These are phyloP conservation scores for Cutaneotrichosporon mucoides DNA, from an alignment of 1,284 basidiomycete species.

Conservation along the genomic window DNA sequence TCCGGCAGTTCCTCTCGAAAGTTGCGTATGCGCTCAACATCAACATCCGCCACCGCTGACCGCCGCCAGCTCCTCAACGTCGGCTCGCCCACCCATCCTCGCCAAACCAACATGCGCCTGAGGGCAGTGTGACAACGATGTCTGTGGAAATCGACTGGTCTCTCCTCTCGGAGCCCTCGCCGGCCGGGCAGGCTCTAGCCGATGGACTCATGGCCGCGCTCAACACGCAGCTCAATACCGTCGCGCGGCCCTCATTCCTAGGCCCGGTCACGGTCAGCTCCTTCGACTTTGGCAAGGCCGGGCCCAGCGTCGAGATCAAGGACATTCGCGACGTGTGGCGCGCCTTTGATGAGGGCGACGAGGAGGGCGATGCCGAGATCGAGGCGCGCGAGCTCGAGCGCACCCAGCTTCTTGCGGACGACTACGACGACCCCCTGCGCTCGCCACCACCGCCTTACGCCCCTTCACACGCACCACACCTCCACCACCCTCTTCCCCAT, in stretches of 20 bases:
- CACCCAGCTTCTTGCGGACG: background rate
- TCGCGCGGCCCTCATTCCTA: constrained; percentile 81
- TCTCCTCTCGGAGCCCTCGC: constrained; percentile 40
- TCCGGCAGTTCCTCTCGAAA: background rate
- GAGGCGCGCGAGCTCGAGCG: constrained; percentile 13
- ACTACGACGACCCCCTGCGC: background rate
- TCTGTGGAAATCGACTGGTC: constrained; percentile 57
- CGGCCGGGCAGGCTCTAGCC: constrained; percentile 57
- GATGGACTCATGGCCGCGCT: constrained; percentile 68
- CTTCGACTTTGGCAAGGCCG: constrained; percentile 77
- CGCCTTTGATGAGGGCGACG: constrained; percentile 79
- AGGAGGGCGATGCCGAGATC: constrained; percentile 54
- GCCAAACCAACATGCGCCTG: background rate
- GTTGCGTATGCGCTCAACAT: background rate
- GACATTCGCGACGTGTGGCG: constrained; percentile 91
- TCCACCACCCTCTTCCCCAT: background rate
- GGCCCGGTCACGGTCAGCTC: constrained; percentile 81
- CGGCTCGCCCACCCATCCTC: too few species aligned
- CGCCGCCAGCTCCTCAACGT: too few species aligned
- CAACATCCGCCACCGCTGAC: too few species aligned
- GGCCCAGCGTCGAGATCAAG: constrained; percentile 82
- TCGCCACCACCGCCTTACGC: background rate
- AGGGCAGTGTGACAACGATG: constrained; percentile 34
- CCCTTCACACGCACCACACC: background rate
- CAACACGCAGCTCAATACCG: constrained; percentile 69